These are phyloP conservation scores for Pseudotulostoma volvatum DNA, from an alignment of 495 filamentous ascomycete genomes.

Conservation along the genomic window DNA sequence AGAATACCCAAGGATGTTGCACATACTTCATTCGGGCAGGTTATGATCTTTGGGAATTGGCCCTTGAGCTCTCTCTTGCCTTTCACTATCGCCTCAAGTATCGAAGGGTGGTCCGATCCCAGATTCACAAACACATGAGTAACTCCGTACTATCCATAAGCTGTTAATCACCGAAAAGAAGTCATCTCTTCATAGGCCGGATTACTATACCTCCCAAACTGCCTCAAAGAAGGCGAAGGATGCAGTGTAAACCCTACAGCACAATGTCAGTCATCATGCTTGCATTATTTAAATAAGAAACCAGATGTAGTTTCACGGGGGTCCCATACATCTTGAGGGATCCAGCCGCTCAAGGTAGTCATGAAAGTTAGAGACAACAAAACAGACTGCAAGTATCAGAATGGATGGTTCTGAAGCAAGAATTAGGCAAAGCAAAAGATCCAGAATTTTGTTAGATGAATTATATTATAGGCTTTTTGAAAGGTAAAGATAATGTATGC, in stretches of 20 bases:
- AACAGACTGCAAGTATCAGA: no score
- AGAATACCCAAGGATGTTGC: not conserved
- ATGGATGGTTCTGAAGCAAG: no score
- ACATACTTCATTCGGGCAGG: constrained; percentile 68
- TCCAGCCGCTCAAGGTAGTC: no score
- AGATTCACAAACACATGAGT: constrained; percentile 88
- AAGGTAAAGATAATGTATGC: no score
- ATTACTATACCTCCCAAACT: constrained; percentile 48
- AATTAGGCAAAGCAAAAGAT: no score
- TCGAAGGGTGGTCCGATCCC: constrained; percentile 83
- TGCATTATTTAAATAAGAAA: not conserved
- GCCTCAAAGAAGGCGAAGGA: constrained; percentile 91
- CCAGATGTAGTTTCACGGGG: not conserved
- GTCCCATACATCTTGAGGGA: constrained; percentile 1
- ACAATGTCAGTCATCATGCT: not conserved
- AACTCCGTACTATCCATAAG: constrained; percentile 70
- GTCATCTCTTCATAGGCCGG: no score
- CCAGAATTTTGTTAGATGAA: no score
- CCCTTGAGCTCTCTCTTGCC: constrained; percentile 50
- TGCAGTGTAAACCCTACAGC: constrained; percentile 45
- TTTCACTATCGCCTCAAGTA: constrained; percentile 93
- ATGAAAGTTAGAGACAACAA: no score
- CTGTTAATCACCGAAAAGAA: no score
- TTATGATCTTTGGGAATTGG: constrained; percentile 73
- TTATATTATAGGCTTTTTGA: no score